Evolutionary conservation across 2,329 filamentous ascomycete genomes (phyloP).

Genomic region (Metarhizium album): DNA sequence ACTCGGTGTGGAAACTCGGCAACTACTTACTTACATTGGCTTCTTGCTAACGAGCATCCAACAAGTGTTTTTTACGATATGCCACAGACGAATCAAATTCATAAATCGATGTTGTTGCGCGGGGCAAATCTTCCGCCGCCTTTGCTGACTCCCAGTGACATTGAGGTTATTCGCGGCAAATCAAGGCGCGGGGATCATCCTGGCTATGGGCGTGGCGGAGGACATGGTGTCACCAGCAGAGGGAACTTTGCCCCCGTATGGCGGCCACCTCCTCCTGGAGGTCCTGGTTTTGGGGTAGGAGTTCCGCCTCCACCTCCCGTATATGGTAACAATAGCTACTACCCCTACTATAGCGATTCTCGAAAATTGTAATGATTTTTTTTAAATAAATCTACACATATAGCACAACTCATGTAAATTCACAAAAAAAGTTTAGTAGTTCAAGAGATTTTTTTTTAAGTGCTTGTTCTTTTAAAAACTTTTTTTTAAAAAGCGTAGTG

Average conservation of each 20-base stretch:
- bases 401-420: neutral
- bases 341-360: too few relatives aligned
- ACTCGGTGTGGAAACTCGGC: too few relatives aligned
- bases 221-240: neutral
- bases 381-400: too few relatives aligned
- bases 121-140: constrained; percentile 65
- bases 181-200: constrained; percentile 34
- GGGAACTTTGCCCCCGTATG: constrained; percentile 7
- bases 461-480: neutral
- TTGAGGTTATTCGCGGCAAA: constrained; percentile 60
- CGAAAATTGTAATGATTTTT: too few relatives aligned
- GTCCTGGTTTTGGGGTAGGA: constrained; percentile 5
- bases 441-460: neutral
- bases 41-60: neutral
- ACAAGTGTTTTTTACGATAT: constrained; percentile 75
- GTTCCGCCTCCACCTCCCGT: constrained; percentile 1
- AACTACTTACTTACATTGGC: too few relatives aligned
- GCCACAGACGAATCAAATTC: constrained; percentile 57
- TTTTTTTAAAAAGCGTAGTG: neutral
- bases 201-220: constrained; percentile 19
- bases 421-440: neutral
- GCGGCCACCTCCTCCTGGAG: constrained; percentile 21
- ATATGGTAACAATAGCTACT: neutral
- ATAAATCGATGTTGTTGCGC: constrained; percentile 90
- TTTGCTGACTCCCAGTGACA: constrained; percentile 64